Evolutionary conservation across 192 early-diverging fungal genomes (phyloP).

Genomic region (Coemansia sp.): DNA sequence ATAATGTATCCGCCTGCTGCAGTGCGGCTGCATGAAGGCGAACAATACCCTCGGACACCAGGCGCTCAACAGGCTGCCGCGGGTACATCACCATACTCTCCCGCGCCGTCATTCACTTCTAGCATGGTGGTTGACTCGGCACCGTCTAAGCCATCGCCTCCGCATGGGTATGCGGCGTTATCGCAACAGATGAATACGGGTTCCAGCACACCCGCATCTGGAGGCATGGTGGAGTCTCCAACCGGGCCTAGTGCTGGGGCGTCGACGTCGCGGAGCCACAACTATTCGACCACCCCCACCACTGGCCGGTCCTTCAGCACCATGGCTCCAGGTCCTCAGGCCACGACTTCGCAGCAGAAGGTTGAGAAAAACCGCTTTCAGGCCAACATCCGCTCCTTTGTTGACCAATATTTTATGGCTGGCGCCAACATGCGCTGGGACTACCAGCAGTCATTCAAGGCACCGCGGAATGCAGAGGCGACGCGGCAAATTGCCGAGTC

Average conservation of each 20-base stretch:
- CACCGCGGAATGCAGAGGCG: constrained; percentile 47
- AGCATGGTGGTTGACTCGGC: constrained; percentile 22
- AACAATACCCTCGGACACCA: constrained; percentile 4
- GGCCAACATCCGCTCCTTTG: constrained; percentile 51
- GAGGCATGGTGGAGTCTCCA: constrained; percentile 25
- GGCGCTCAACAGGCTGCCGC: constrained; percentile 1
- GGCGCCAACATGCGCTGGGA: constrained; percentile 35
- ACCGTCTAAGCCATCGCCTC: constrained; percentile 21
- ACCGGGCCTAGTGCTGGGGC: constrained; percentile 9
- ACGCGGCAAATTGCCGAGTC: constrained; percentile 45
- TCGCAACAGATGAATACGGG: constrained; percentile 6
- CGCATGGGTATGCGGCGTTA: constrained; percentile 11
- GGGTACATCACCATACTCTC: constrained; percentile 20
- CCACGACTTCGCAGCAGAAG: constrained; percentile 29
- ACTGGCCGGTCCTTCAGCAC: constrained; percentile 2
- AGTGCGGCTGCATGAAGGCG: constrained; percentile 6
- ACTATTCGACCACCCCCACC: not conserved
- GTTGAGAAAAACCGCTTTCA: constrained; percentile 53
- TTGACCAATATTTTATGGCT: constrained; percentile 44
- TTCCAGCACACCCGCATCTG: constrained; percentile 13
- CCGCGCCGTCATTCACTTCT: constrained; percentile 7
- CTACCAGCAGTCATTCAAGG: constrained; percentile 55
- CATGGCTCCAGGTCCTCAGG: not conserved
- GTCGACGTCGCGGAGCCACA: constrained; percentile 6
- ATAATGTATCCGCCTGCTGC: constrained; percentile 13